Percentiles rank a stretch among this genome's conserved stretches.
Conservation (phyloP, 169 alveolate genomes). For the Eimeria mitis region DNA sequence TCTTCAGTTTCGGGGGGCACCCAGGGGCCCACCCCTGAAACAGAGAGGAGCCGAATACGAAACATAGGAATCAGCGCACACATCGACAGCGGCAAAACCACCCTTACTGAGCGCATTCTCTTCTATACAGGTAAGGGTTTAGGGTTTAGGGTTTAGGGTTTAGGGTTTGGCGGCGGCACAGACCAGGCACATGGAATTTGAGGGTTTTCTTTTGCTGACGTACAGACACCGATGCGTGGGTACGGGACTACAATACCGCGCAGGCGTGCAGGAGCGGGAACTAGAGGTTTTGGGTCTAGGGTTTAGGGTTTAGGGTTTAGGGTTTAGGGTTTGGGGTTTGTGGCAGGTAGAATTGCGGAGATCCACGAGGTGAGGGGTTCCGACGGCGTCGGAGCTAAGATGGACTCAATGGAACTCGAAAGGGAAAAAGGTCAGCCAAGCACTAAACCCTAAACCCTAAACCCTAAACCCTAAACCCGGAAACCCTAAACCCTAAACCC, state of each 20-base stretch:
- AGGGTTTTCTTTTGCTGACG: neutral
- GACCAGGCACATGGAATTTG: neutral
- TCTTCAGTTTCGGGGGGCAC: neutral
- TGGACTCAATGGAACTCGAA: slow-evolving; percentile 99
- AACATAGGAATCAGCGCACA: slow-evolving; percentile 99
- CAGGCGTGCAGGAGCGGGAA: neutral
- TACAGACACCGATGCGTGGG: neutral
- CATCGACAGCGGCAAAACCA: slow-evolving; percentile 99
- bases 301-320: neutral
- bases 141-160: neutral
- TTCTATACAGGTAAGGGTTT: slow-evolving; percentile 88
- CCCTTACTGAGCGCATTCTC: slow-evolving; percentile 97
- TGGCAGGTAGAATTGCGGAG: slow-evolving; percentile 94
- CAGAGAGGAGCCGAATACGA: slow-evolving; percentile 82
- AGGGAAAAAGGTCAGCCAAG: slow-evolving; percentile 91
- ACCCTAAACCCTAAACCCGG: neutral
- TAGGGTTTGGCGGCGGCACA: neutral
- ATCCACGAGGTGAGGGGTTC: slow-evolving; percentile 98
- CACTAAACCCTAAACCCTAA: neutral
- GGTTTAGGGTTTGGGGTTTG: neutral
- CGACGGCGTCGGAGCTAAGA: slow-evolving; percentile 98
- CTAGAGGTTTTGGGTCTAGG: no score
- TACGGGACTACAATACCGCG: neutral
- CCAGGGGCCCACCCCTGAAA: neutral
- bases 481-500: neutral